Conservation (phyloP, 2,329 filamentous ascomycete genomes). For the Venturiaceae sp. region DNA sequence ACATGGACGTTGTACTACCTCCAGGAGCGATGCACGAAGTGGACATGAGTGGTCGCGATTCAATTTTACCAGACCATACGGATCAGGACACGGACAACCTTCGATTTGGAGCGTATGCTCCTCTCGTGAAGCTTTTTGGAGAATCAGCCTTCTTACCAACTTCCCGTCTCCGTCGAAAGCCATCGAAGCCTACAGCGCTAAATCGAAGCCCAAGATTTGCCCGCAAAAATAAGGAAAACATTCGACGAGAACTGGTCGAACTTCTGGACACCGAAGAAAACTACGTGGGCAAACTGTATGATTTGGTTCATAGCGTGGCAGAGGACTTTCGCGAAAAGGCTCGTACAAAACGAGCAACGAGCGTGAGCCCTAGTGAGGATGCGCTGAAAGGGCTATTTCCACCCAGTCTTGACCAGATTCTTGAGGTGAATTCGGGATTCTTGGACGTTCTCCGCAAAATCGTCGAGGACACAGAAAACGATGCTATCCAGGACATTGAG, state of each 20-base stretch:
- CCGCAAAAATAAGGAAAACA: conserved; percentile 70
- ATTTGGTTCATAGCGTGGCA: conserved; percentile 72
- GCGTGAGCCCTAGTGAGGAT: conserved; percentile 60
- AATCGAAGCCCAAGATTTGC: conserved; percentile 71
- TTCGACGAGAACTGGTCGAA: conserved; percentile 83
- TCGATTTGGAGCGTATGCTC: conserved; percentile 69
- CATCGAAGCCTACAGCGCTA: conserved; percentile 73
- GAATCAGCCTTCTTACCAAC: conserved; percentile 82
- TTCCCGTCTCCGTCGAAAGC: conserved; percentile 71
- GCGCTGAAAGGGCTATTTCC: conserved; percentile 75
- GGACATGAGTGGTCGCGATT: conserved; percentile 31
- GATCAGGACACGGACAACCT: conserved; percentile 57
- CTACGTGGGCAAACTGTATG: conserved; percentile 81
- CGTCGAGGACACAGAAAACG: conserved; percentile 75
- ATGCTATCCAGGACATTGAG: conserved; percentile 69
- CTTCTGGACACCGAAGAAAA: conserved; percentile 88
- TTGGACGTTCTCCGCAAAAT: conserved; percentile 64
- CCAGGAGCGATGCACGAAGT: conserved; percentile 53
- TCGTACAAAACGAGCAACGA: conserved; percentile 45
- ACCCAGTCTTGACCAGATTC: conserved; percentile 65
- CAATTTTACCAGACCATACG: conserved; percentile 48
- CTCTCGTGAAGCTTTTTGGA: conserved; percentile 69
- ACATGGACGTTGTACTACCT: conserved; percentile 79
- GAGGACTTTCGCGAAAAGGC: conserved; percentile 68
- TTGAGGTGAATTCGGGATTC: conserved; percentile 74